Base-by-base conservation (phyloP, 176 grass and related monocot genomes). In the Poa annua region DNA sequence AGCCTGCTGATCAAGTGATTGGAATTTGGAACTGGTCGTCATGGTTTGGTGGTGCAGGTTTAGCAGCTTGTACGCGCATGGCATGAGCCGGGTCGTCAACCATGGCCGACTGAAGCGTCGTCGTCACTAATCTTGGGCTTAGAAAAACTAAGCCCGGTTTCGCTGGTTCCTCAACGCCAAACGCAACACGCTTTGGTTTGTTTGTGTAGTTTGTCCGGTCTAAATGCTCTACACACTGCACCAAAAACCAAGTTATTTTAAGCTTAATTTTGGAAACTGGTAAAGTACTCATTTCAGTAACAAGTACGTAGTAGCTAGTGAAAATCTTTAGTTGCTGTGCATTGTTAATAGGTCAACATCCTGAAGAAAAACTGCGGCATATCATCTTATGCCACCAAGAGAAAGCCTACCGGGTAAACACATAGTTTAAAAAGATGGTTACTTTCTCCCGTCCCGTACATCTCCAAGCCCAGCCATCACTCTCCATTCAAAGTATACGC, bases 11-110 rank as follows among this genome's bases (percentile, higher is more conserved):
- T 6, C 53, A 39, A 78, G 75, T n/a, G 36, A 59, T 32, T 41
- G 48, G 86, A 84, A 13, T 35, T 33, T 54, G 51, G 87, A 86
- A 72, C 34, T 20, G 63, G 88, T 81, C 88, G 10, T 47, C 45
- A 25, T 26, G 35, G 1, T 6, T 14, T 10, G 10, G 5, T 25
- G 65, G 21, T 52, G 48, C 57, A 13, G 24, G 8, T 41, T 60
- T 25, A 60, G 81, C 29, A 66, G 26, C 21, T n/a, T 80, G 77
- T 12, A 55, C 35, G 66, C n/a, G 75, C 70, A 36, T 66, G 85
- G 26, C 20, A 48, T 7, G 36, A 38, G 34, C 88, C 19, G 1
- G 42, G 83, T 81, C 86, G 16, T 83, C 38, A 12, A 50, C 48
- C 54, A 56, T 56, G 53, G 20, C 21, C n/a, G 14, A 51, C 49